Evolutionary conservation across 345 rosid genomes (phyloP), one percentile per base, ranked within the genome.

Genomic region (Geranium brycei): DNA sequence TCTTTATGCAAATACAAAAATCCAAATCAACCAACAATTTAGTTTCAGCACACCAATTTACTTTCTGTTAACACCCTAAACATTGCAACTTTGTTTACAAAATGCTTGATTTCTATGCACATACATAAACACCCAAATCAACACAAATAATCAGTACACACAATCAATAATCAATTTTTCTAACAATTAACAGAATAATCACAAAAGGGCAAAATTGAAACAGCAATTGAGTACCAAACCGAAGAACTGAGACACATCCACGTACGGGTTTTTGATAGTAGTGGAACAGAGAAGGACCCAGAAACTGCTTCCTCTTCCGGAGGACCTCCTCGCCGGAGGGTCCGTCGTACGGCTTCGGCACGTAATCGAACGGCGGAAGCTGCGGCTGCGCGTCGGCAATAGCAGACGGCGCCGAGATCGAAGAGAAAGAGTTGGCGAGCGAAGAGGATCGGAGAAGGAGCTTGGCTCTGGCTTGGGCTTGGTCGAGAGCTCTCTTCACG

Each of bases 231-330:
- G 31, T 14, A 55, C 55, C 18, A 38, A 35, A 59, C 13, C 51
- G n/a, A 0, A 35, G 11, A 63, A 17, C 31, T 1, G 3, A 13
- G 57, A 62, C 17, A 40, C n/a, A 31, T 6, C 63, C 85, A 66
- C 28, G 28, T 60, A 93, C 99, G 16, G 99, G 99, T 62, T 90
- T 93, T 60, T 86, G 86, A 71, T 90, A 93, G 74, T 69, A 90
- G 66, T 93, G 68, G 76, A 87, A 90, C 59, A 90, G 90, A 67
- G 99, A 93, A 31, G 97, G 95, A 13, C 91, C 97, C 68, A 90
- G 73, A 65, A 82, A 93, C 75, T 69, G 78, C 85, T 90, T 88
- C 67, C 97, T 83, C 78, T 90, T 93, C 62, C 71, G 73, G 57
- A 86, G 73, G 62, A 88, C 76, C 71, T 88, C 87, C 51, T 88